A percentile compares a stretch with the other conserved stretches of the same genome.
Conservation (phyloP, 2,329 filamentous ascomycete species). For the Coniochaeta sp. region DNA sequence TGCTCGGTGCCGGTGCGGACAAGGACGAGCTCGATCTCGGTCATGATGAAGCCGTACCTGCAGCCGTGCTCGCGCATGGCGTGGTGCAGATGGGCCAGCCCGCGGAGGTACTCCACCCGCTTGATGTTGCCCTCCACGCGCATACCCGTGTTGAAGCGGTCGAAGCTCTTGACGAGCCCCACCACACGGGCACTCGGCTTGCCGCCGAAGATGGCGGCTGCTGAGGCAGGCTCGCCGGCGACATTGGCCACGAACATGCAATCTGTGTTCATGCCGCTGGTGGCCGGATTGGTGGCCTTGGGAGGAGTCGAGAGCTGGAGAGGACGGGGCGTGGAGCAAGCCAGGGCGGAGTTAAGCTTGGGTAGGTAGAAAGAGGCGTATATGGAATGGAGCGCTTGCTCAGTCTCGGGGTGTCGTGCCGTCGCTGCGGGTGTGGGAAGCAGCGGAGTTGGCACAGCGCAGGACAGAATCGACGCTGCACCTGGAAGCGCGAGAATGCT, state of each 20-base stretch:
- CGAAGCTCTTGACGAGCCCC: conserved; percentile 81
- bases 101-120: conserved; percentile 82
- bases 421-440: conserved; percentile 53
- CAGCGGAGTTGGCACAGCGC: conserved; percentile 54
- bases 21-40: conserved; percentile 88
- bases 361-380: conserved; percentile 74
- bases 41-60: conserved; percentile 93
- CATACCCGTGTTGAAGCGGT: conserved; percentile 94
- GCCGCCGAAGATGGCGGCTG: conserved; percentile 42
- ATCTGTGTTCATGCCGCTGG: conserved; percentile 25
- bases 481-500: conserved; percentile 68
- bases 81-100: conserved; percentile 78
- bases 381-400: conserved; percentile 66
- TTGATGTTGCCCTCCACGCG: conserved; percentile 77
- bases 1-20: conserved; percentile 70
- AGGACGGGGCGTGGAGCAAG: conserved; percentile 63
- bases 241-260: conserved; percentile 58
- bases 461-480: conserved; percentile 65
- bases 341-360: conserved; percentile 79
- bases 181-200: conserved; percentile 39
- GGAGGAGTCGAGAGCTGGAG: conserved; percentile 43
- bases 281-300: conserved; percentile 27
- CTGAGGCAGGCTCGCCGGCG: conserved; percentile 48
- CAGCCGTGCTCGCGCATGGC: conserved; percentile 91
- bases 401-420: conserved; percentile 68